Evolutionary conservation across 2,329 filamentous ascomycete genomes (phyloP), one percentile per base, ranked within the genome.

Genomic region (Fusarium vanettenii): DNA sequence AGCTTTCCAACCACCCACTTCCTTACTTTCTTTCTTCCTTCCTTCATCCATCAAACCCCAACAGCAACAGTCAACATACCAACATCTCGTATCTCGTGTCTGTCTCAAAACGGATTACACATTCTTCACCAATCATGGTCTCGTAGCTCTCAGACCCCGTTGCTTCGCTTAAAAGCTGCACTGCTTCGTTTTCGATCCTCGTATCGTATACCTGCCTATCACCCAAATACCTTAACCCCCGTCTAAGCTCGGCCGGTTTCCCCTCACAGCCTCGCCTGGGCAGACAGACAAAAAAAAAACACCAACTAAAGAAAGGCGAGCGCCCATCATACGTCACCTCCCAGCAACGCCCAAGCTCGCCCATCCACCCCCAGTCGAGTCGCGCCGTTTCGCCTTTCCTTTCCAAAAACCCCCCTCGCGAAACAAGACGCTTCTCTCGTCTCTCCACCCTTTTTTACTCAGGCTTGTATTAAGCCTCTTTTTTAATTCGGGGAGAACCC

Each of bases 261-360:
- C 66, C 60, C 63, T 55, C 71, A 74, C 75, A 76, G 75, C 75
- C 76, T 78, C 73, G 68, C 68, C 73, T 59, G 43, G 29, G 27
- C 18, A 31, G 16, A 9, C 29, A 31, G 29, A 31, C 29, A 31
- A 4, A 41, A 31, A 72, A 29, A 63, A 63, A 60, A 69, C 57
- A 64, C 57, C 69, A 56, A 67, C 70, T 69, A 69, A 73, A 65
- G 72, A 68, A 72, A 67, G 18, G 20, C 22, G 43, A 52, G 48
- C 18, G 48, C 27, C 48, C 73, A 76, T 60, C 62, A 73, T 78
- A 78, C 76, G 76, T 78, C 76, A 79, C 73, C 48, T 67, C 69
- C 62, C 69, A 70, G 73, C 71, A 78, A 76, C 68, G 60, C 16
- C 48, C 33, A 57, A 62, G 37, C 57, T 57, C 66, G 60, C 65